These are phyloP conservation scores for Trichosporon sp. DNA, from an alignment of 1,284 basidiomycete genomes.

Conservation along the genomic window DNA sequence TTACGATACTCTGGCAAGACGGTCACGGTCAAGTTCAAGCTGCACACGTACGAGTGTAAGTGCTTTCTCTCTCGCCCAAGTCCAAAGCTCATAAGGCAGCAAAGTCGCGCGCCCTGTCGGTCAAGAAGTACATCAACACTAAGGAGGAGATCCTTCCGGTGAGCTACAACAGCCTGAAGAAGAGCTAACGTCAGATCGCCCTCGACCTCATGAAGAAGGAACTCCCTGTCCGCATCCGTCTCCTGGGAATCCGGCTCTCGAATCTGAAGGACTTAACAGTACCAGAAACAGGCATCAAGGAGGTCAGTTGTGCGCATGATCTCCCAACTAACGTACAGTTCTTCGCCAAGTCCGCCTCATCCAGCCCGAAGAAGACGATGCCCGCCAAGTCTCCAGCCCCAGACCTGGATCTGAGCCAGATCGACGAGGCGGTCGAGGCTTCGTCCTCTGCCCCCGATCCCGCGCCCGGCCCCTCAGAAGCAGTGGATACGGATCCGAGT, in stretches of 20 bases:
- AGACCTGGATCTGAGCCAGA: not conserved
- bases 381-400: not conserved
- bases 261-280: constrained; percentile 73
- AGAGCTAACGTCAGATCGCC: constrained; percentile 63
- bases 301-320: constrained; percentile 32
- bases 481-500: constrained; percentile 25
- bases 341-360: constrained; percentile 27
- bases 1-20: constrained; percentile 57
- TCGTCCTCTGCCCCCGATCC: not conserved
- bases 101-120: constrained; percentile 78
- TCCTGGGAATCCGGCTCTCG: constrained; percentile 80
- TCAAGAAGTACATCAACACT: constrained; percentile 70
- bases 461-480: constrained; percentile 1
- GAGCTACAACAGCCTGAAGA: constrained; percentile 39
- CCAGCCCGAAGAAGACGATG: constrained; percentile 28
- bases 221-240: constrained; percentile 71
- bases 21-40: constrained; percentile 57
- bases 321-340: constrained; percentile 38
- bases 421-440: constrained; percentile 1
- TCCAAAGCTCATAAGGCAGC: constrained; percentile 57
- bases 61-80: not conserved
- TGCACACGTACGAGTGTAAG: constrained; percentile 54
- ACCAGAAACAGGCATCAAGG: constrained; percentile 47
- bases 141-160: constrained; percentile 78
- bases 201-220: constrained; percentile 79